Evolutionary conservation across 495 filamentous ascomycete genomes (phyloP).

Genomic region (Penicillium riverlandense): DNA sequence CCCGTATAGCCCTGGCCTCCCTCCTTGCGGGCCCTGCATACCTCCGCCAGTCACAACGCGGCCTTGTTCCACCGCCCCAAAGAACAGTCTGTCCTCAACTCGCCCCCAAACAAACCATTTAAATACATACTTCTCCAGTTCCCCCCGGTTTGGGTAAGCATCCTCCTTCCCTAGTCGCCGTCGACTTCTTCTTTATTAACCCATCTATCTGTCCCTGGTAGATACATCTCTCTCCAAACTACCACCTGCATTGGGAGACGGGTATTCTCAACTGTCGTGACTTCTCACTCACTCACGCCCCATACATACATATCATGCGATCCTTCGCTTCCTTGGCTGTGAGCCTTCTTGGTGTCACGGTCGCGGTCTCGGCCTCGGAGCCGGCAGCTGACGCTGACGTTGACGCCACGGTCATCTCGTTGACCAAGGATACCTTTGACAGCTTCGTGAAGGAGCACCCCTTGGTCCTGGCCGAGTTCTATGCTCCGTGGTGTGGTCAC

Average conservation of each 20-base stretch:
- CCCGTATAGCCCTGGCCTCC: background rate
- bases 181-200: no score
- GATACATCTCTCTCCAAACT: no score
- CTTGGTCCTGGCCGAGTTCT: slow-evolving; percentile 95
- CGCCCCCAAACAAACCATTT: background rate
- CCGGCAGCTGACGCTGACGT: slow-evolving; percentile 32
- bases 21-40: slow-evolving; percentile 8
- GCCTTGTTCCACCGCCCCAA: slow-evolving; percentile 22
- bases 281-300: slow-evolving; percentile 11
- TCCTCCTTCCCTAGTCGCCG: no score
- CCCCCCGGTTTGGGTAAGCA: no score
- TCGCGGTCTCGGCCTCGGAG: slow-evolving; percentile 56
- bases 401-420: slow-evolving; percentile 60
- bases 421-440: slow-evolving; percentile 80
- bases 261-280: no score
- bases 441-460: slow-evolving; percentile 79
- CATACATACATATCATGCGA: slow-evolving; percentile 42
- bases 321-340: slow-evolving; percentile 50
- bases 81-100: slow-evolving; percentile 47
- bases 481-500: slow-evolving; percentile 98
- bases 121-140: no score
- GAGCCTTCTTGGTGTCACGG: slow-evolving; percentile 50
- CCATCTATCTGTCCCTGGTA: no score
- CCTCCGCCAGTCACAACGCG: slow-evolving; percentile 19
- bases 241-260: no score